Evolutionary conservation across 805 yeast genomes (phyloP).

Genomic region (Ogataea saltuana): DNA sequence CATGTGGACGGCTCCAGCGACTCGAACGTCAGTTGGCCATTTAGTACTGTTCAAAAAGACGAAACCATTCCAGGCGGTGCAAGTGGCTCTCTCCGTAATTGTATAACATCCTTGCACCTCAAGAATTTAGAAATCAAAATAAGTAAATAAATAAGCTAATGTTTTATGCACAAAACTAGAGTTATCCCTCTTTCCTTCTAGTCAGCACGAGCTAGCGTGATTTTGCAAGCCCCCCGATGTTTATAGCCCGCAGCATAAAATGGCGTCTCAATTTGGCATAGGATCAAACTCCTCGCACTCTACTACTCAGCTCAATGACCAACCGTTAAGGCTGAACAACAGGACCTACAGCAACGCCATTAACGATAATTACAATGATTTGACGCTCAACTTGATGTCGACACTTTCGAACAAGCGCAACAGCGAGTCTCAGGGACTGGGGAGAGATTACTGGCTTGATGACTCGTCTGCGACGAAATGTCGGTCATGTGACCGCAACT

Average conservation of each 20-base stretch:
- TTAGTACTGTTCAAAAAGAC: too few relatives aligned
- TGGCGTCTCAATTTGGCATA: slow-evolving; percentile 10
- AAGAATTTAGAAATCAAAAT: too few relatives aligned
- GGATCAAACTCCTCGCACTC: slow-evolving; percentile 26
- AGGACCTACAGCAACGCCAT: slow-evolving; percentile 5
- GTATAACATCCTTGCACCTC: slow-evolving; percentile 6
- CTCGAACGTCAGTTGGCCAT: too few relatives aligned
- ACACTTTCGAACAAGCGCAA: slow-evolving; percentile 22
- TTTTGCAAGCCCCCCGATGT: slow-evolving; percentile 1
- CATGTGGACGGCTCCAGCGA: too few relatives aligned
- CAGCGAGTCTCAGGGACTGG: slow-evolving; percentile 44
- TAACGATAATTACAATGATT: slow-evolving; percentile 26
- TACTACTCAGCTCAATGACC: slow-evolving; percentile 29
- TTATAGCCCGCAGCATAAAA: neutral
- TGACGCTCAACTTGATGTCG: slow-evolving; percentile 27
- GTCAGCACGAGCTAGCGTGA: too few relatives aligned
- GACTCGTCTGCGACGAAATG: slow-evolving; percentile 91
- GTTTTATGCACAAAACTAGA: too few relatives aligned
- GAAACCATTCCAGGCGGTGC: too few relatives aligned
- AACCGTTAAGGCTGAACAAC: slow-evolving; percentile 18
- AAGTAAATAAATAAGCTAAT: neutral
- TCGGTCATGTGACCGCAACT: slow-evolving; percentile 74
- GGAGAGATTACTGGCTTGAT: slow-evolving; percentile 92
- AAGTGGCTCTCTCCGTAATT: too few relatives aligned
- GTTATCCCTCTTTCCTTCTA: too few relatives aligned